These are phyloP conservation scores for Psilocybe azurescens DNA, from an alignment of 768 basidiomycete species.

Conservation along the genomic window DNA sequence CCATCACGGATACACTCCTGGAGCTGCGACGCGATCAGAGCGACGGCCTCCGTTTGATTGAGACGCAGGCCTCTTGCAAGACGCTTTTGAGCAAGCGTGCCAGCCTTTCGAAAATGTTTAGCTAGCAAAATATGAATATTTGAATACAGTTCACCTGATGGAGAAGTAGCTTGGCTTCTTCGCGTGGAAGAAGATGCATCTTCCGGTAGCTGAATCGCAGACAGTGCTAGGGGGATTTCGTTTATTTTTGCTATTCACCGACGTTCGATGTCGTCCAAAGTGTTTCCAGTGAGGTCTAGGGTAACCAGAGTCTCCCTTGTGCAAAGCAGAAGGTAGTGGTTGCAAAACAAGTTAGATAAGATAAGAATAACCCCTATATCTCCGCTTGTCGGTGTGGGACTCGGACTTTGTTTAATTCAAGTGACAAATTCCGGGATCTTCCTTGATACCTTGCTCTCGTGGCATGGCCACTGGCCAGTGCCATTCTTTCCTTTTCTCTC, in stretches of 20 bases:
- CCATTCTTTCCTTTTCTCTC: too few species aligned
- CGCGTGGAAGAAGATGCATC: constrained; percentile 79
- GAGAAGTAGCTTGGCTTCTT: constrained; percentile 75
- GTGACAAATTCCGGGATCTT: too few species aligned
- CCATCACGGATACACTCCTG: constrained; percentile 97
- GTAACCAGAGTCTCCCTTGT: too few species aligned
- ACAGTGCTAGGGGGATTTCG: too few species aligned
- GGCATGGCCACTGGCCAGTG: too few species aligned
- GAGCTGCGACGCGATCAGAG: constrained; percentile 89
- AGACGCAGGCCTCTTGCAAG: constrained; percentile 91
- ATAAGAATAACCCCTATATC: background rate
- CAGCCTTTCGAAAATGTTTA: constrained; percentile 52
- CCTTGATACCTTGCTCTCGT: too few species aligned
- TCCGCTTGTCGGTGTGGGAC: background rate
- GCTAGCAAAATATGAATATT: background rate
- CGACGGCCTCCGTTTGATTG: constrained; percentile 87
- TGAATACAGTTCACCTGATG: constrained; percentile 55
- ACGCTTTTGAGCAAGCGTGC: constrained; percentile 91
- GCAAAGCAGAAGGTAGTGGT: background rate
- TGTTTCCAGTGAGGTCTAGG: too few species aligned
- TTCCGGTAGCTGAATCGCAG: background rate
- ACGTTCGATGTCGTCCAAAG: too few species aligned
- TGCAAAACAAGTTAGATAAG: background rate
- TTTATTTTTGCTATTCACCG: too few species aligned
- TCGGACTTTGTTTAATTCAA: too few species aligned